Conservation (phyloP, 768 basidiomycete species). For the Dentipellis fragilis region DNA sequence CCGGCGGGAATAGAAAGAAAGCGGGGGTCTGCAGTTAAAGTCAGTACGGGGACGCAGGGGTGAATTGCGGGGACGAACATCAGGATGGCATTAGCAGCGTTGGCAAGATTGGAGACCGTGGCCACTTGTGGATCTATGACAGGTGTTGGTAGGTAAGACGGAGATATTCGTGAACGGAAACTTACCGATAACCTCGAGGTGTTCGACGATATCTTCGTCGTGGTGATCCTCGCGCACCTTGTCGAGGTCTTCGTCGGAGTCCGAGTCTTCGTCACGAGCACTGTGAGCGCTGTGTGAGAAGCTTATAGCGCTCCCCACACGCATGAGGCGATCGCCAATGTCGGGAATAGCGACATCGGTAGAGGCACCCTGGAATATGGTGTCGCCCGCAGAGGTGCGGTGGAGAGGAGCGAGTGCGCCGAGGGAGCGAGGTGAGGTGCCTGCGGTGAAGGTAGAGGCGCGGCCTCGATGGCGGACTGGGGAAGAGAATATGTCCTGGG, state of each 20-base stretch:
- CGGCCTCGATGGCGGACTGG: neutral
- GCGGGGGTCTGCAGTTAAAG: conserved; percentile 42
- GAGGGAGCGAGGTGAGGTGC: neutral
- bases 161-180: neutral
- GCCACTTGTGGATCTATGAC: conserved; percentile 60
- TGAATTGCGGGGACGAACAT: conserved; percentile 31
- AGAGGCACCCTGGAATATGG: neutral
- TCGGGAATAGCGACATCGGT: neutral
- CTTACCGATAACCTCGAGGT: conserved; percentile 71
- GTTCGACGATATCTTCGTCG: conserved; percentile 74
- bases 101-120: conserved; percentile 65
- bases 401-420: neutral
- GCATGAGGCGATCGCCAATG: neutral
- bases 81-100: conserved; percentile 71
- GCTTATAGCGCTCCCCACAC: neutral
- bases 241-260: neutral
- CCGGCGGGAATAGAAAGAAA: conserved; percentile 59
- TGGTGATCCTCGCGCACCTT: conserved; percentile 31
- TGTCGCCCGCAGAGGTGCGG: neutral
- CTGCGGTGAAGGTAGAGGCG: neutral
- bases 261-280: neutral
- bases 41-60: neutral
- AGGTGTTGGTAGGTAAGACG: neutral
- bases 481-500: neutral
- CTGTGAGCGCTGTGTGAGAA: neutral